These are phyloP conservation scores for Hypoxylon sp. DNA, from an alignment of 2,329 filamentous ascomycete genomes.

Conservation along the genomic window DNA sequence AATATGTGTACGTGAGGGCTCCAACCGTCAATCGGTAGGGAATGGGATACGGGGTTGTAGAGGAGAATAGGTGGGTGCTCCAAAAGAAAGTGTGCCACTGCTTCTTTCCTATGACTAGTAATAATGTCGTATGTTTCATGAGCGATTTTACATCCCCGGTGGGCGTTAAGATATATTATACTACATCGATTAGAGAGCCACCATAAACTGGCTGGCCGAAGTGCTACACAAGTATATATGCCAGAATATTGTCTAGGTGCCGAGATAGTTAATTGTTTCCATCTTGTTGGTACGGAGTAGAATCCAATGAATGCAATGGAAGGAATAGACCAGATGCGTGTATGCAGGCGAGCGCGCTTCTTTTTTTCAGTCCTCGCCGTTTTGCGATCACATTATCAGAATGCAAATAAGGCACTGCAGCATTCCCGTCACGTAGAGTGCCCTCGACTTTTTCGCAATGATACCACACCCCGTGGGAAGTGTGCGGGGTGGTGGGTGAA, in stretches of 20 bases:
- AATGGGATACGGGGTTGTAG: neutral
- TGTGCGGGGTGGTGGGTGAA: slow-evolving; percentile 31
- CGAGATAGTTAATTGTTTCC: neutral
- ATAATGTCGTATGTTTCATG: slow-evolving; percentile 25
- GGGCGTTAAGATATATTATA: slow-evolving; percentile 32
- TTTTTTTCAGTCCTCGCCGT: slow-evolving; percentile 9
- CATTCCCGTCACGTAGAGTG: slow-evolving; percentile 11
- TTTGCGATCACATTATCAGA: slow-evolving; percentile 4
- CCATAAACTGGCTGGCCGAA: slow-evolving; percentile 23
- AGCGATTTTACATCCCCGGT: slow-evolving; percentile 37
- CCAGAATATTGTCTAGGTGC: slow-evolving; percentile 13
- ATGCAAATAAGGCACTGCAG: neutral
- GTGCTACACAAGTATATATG: slow-evolving; percentile 18
- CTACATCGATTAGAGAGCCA: slow-evolving; percentile 30
- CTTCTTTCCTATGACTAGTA: slow-evolving; percentile 10
- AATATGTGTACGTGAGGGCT: neutral
- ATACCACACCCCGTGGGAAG: slow-evolving; percentile 34
- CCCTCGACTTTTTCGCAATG: slow-evolving; percentile 30
- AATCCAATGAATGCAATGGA: slow-evolving; percentile 10
- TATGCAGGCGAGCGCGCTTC: slow-evolving; percentile 18
- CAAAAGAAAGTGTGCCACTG: slow-evolving; percentile 14
- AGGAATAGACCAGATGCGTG: neutral
- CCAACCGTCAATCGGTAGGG: neutral
- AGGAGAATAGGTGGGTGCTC: neutral
- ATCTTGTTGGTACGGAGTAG: slow-evolving; percentile 20